phyloP scores from a whole-genome alignment of 1,284 basidiomycete species.

The Cryptococcus amylolentus region DNA sequence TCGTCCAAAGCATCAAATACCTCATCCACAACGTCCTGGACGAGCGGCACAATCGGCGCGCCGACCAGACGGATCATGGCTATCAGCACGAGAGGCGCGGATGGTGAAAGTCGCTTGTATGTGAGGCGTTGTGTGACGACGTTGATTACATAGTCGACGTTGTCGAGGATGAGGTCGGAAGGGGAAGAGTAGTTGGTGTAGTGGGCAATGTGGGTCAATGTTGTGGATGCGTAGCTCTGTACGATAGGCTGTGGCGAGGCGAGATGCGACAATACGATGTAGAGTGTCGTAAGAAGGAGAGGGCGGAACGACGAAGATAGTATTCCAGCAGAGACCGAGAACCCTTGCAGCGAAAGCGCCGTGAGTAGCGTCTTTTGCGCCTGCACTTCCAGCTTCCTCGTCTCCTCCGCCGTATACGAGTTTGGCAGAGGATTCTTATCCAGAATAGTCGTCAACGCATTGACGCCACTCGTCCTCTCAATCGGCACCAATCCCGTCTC shows the following conservation, averaged over 20 bases:
- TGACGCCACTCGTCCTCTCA: conserved; percentile 60
- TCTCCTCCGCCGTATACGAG: conserved; percentile 26
- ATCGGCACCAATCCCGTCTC: conserved; percentile 47
- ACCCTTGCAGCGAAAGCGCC: conserved; percentile 64
- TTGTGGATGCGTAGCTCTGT: conserved; percentile 64
- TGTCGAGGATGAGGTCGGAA: conserved; percentile 77
- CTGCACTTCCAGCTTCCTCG: conserved; percentile 40
- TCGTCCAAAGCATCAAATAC: conserved; percentile 91
- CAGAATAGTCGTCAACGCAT: conserved; percentile 45
- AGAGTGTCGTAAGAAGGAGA: conserved; percentile 72
- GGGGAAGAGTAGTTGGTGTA: conserved; percentile 76
- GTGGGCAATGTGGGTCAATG: conserved; percentile 65
- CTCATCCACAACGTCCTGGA: conserved; percentile 87
- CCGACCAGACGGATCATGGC: conserved; percentile 81
- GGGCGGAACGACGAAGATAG: conserved; percentile 55
- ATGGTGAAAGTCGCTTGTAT: conserved; percentile 65
- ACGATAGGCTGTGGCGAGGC: conserved; percentile 66
- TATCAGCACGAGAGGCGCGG: conserved; percentile 62
- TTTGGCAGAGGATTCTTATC: conserved; percentile 32
- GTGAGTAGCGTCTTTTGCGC: conserved; percentile 55
- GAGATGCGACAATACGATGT: conserved; percentile 76
- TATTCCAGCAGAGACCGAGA: conserved; percentile 66
- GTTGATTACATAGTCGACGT: conserved; percentile 91
- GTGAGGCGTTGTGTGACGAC: conserved; percentile 75
- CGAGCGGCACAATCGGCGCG: conserved; percentile 73